These are phyloP conservation scores for Sutorius australiensis DNA, from an alignment of 768 basidiomycete species.

Conservation along the genomic window DNA sequence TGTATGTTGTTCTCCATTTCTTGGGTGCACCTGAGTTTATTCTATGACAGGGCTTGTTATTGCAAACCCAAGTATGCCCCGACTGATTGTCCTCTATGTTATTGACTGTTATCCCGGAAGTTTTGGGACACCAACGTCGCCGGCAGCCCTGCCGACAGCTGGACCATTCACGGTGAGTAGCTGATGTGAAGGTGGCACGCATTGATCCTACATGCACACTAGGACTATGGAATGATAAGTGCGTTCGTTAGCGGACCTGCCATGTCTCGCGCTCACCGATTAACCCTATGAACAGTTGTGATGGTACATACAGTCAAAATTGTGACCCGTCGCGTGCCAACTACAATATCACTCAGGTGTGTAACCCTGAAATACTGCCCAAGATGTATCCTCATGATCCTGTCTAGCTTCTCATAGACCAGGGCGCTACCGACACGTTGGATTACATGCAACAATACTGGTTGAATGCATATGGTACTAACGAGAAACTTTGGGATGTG, in stretches of 20 bases:
- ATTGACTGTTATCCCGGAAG: conserved; percentile 31
- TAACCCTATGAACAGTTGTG: conserved; percentile 43
- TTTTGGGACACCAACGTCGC: conserved; percentile 70
- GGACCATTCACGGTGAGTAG: conserved; percentile 72
- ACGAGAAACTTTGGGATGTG: conserved; percentile 70
- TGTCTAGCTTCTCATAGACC: conserved; percentile 49
- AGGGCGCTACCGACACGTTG: conserved; percentile 57
- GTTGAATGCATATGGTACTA: conserved; percentile 56
- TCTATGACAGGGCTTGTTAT: conserved; percentile 48
- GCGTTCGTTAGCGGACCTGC: conserved; percentile 13
- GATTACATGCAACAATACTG: conserved; percentile 60
- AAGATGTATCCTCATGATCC: neutral
- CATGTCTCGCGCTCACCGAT: neutral
- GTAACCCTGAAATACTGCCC: neutral
- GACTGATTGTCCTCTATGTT: neutral
- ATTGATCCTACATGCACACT: conserved; percentile 3
- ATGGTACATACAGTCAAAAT: conserved; percentile 36
- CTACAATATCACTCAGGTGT: conserved; percentile 43
- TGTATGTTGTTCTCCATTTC: conserved; percentile 35
- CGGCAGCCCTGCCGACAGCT: conserved; percentile 61
- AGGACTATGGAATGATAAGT: conserved; percentile 71
- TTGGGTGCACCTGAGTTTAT: neutral
- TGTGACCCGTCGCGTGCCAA: conserved; percentile 40
- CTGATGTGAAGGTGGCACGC: neutral
- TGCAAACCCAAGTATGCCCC: conserved; percentile 48